Evolutionary conservation across 192 early-diverging fungal species (phyloP).

Genomic region (Coemansia sp.): DNA sequence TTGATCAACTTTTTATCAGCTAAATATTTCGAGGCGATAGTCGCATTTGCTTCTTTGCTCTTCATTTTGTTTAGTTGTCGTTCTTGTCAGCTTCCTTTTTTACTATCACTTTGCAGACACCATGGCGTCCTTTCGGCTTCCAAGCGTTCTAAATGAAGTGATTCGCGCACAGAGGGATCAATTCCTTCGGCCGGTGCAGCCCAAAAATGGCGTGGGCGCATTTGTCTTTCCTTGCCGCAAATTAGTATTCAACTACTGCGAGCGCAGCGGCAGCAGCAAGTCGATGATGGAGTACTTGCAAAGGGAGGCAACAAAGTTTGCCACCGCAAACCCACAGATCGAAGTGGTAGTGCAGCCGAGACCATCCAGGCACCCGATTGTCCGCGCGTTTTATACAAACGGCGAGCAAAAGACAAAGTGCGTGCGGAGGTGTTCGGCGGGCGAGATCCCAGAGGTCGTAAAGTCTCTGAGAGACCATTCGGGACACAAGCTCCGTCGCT

Average conservation of each 20-base stretch:
- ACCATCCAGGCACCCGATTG: slow-evolving; percentile 73
- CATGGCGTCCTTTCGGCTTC: slow-evolving; percentile 46
- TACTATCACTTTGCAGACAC: neutral
- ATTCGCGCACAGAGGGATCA: slow-evolving; percentile 34
- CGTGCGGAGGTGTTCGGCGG: slow-evolving; percentile 62
- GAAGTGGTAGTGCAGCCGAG: slow-evolving; percentile 75
- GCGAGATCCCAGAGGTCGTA: slow-evolving; percentile 67
- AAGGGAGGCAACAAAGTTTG: slow-evolving; percentile 60
- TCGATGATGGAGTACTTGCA: slow-evolving; percentile 79
- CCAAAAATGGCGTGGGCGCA: slow-evolving; percentile 72
- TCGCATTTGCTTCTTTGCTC: too few relatives aligned
- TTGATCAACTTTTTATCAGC: neutral
- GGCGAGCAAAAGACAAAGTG: slow-evolving; percentile 59
- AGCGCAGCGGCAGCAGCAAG: slow-evolving; percentile 76
- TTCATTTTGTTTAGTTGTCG: neutral
- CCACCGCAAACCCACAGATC: slow-evolving; percentile 76
- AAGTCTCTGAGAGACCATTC: slow-evolving; percentile 66
- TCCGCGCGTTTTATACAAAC: slow-evolving; percentile 72
- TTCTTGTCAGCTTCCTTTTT: neutral
- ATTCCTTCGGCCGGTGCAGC: slow-evolving; percentile 30
- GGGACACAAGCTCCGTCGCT: slow-evolving; percentile 61
- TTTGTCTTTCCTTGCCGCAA: slow-evolving; percentile 79
- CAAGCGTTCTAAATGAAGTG: slow-evolving; percentile 42
- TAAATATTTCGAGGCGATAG: neutral
- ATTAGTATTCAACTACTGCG: slow-evolving; percentile 83